Conservation (phyloP, 257 asterid genomes). For the Ballota nigra region DNA sequence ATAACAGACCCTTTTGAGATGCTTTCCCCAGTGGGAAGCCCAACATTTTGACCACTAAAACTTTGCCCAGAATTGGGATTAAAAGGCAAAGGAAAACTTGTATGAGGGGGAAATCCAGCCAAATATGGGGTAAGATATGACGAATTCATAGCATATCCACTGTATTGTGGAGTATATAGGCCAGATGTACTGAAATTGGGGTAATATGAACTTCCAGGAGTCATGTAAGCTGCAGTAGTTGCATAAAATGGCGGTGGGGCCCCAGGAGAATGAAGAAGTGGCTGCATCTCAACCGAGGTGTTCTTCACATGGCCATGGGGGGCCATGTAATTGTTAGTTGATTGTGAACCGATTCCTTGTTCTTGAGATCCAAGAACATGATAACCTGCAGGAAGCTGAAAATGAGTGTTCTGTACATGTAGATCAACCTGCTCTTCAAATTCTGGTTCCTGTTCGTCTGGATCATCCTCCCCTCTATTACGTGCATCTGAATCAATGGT, state of each 20-base stretch:
- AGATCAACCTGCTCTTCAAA: constrained; percentile 37
- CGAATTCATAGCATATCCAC: constrained; percentile 67
- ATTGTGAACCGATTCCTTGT: constrained; percentile 38
- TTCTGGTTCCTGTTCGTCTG: constrained; percentile 36
- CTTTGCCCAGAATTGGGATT: constrained; percentile 62
- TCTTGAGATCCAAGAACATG: constrained; percentile 45
- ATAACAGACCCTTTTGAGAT: constrained; percentile 41
- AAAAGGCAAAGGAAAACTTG: constrained; percentile 48
- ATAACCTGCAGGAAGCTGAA: constrained; percentile 40
- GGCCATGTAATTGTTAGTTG: constrained; percentile 30
- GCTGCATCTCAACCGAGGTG: constrained; percentile 52
- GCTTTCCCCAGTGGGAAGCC: constrained; percentile 46
- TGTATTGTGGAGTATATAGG: constrained; percentile 61
- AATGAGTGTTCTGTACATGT: constrained; percentile 40
- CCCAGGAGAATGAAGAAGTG: constrained; percentile 49
- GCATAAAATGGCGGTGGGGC: constrained; percentile 63
- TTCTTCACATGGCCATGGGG: constrained; percentile 30
- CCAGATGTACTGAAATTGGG: constrained; percentile 52
- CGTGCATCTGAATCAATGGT: constrained; percentile 34
- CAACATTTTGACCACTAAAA: constrained; percentile 49
- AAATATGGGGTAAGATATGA: constrained; percentile 55
- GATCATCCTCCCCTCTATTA: constrained; percentile 32
- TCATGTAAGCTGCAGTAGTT: constrained; percentile 64
- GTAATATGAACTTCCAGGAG: constrained; percentile 60
- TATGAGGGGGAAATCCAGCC: constrained; percentile 62